These are phyloP conservation scores for Falciphora oryzae DNA, from an alignment of 2,329 filamentous ascomycete species.

Conservation along the genomic window DNA sequence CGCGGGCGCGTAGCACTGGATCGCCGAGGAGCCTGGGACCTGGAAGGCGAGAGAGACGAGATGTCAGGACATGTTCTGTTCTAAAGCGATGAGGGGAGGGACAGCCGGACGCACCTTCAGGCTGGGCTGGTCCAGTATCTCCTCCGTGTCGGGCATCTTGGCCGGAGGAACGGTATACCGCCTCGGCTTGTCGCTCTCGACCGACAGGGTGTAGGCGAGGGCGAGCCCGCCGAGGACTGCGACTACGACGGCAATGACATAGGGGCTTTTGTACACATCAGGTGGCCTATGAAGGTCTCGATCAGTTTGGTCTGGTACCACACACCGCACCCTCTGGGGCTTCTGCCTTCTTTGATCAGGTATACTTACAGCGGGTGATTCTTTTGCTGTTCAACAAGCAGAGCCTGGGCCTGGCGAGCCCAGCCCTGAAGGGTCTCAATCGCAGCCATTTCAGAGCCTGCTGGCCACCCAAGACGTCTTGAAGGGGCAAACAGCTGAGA, in stretches of 20 bases:
- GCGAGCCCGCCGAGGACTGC: constrained; percentile 4
- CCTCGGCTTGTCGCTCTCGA: constrained; percentile 33
- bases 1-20: constrained; percentile 85
- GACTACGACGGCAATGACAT: constrained; percentile 1
- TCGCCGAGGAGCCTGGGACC: constrained; percentile 57
- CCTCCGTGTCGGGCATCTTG: constrained; percentile 51
- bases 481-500: neutral
- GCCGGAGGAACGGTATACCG: constrained; percentile 58
- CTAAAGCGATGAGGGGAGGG: neutral
- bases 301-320: neutral
- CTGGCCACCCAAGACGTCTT: neutral
- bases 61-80: neutral
- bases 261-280: neutral
- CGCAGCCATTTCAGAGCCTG: neutral
- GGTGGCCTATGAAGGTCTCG: neutral
- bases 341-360: neutral
- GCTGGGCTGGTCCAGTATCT: constrained; percentile 54
- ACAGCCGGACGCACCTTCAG: constrained; percentile 44
- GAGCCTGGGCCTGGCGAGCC: constrained; percentile 7
- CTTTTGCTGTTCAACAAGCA: constrained; percentile 2
- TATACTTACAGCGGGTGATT: neutral
- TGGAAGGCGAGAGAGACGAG: constrained; percentile 20
- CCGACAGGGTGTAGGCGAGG: neutral
- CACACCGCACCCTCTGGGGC: neutral
- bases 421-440: constrained; percentile 7